Evolutionary conservation across 2,329 filamentous ascomycete genomes (phyloP), one percentile per base, ranked within the genome.

Genomic region (Colletotrichum chrysophilum): DNA sequence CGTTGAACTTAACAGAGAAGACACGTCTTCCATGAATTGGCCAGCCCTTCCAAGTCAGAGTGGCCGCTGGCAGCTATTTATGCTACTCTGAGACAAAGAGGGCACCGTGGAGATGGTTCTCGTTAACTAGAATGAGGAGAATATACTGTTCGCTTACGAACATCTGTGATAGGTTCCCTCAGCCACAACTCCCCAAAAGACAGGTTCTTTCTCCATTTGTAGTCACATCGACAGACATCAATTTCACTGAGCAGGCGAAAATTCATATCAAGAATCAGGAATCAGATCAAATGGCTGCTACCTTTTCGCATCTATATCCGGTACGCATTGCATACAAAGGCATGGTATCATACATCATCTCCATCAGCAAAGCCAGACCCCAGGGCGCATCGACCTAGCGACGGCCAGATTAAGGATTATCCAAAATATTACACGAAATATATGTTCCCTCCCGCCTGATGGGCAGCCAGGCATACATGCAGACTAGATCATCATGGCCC

Each of bases 341-440:
- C 64, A 48, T 75, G 70, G 70, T 75, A 75, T 75, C 73, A 75
- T 75, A 43, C 48, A 60, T 58, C 70, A 52, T 75, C 64, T 69
- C 38, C 38, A n/a, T 36, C 30, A 8, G 26, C n/a, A 16, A 55
- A 30, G 64, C 24, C 28, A 10, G 10, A 18, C 12, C 66, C 26
- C 26, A 48, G 24, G 16, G 28, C n/a, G 24, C 64, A 9, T 73
- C 32, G 58, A 34, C 34, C 58, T 8, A 6, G 26, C 48, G 34
- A 65, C 13, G 58, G 21, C 70, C 34, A 32, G 18, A 34, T 73
- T 73, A 73, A 48, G 69, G 55, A 69, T 65, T 73, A 75, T 18
- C 58, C 64, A 52, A 62, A 75, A 5, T 69, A 43, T 48, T 69
- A 75, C 58, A 73, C 28, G 64, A 75, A 75, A 73, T n/a, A 32